Conservation (phyloP, 257 asterid species). For the Plantago elongata region DNA sequence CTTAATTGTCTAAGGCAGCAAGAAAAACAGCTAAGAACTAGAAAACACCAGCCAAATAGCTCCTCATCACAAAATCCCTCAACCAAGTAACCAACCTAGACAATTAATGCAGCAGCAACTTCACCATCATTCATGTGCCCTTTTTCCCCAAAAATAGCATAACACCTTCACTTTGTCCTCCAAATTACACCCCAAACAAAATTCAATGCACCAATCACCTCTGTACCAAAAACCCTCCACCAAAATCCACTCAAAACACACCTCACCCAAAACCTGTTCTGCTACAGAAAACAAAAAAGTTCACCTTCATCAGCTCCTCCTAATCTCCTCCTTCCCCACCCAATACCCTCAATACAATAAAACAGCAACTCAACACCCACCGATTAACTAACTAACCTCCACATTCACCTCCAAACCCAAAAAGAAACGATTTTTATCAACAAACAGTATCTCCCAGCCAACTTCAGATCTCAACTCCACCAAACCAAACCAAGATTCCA, state of each 20-base stretch:
- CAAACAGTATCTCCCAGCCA: slow-evolving; percentile 2
- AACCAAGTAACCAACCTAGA: slow-evolving; percentile 17
- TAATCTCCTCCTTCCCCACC: slow-evolving; percentile 18
- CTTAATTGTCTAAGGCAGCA: slow-evolving; percentile 19
- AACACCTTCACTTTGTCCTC: slow-evolving; percentile 22
- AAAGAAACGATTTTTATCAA: too few species aligned
- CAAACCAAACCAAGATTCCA: slow-evolving; percentile 16
- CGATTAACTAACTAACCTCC: too few species aligned
- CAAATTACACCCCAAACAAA: neutral
- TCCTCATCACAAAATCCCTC: slow-evolving; percentile 19
- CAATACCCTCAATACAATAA: slow-evolving; percentile 14
- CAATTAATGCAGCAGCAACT: slow-evolving; percentile 14
- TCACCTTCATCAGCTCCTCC: slow-evolving; percentile 42
- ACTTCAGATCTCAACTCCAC: slow-evolving; percentile 40
- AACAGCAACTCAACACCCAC: neutral
- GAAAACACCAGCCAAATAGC: slow-evolving; percentile 17
- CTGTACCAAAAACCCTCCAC: neutral
- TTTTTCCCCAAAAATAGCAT: slow-evolving; percentile 28
- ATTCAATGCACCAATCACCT: slow-evolving; percentile 17
- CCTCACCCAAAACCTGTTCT: slow-evolving; percentile 37
- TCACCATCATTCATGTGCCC: slow-evolving; percentile 10
- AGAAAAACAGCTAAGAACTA: slow-evolving; percentile 23
- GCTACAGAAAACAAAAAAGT: slow-evolving; percentile 23
- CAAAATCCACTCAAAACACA: slow-evolving; percentile 2
- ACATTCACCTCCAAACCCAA: too few species aligned